Evolutionary conservation across 306 rosid genomes (phyloP), one percentile per base, ranked within the genome.

Genomic region (Vicia villosa): DNA sequence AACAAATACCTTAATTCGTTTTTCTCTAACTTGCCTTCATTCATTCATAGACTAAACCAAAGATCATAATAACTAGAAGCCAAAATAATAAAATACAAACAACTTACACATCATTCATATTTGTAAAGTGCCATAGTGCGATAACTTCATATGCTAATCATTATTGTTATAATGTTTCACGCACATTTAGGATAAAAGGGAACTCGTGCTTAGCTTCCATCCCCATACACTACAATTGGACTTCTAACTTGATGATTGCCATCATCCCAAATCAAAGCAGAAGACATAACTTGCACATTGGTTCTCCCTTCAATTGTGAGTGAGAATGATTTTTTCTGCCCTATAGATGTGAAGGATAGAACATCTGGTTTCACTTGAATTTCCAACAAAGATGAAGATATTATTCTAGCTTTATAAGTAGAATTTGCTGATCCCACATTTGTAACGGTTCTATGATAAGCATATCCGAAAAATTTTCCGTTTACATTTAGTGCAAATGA

Each of bases 241-340:
- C 70, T 82, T 71, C 86, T 81, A 11, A 81, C 85, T 43, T 74
- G 75, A 41, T 51, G 45, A 6, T 17, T 74, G 1, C 78, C 76
- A 45, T 82, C 82, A 74, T 70, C 65, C 83, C 83, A 82, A 12
- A 69, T 28, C 67, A 82, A 60, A 58, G 78, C 59, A 30, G 83
- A 80, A n/a, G 80, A 74, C 0, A 62, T 15, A 9, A 74, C 2
- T 0, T 2, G 3, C 3, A 15, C 26, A 9, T 52, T 42, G 5
- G 54, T 3, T 0, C 1, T 11, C 6, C 86, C 86, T 52, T 78
- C 80, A 15, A 82, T 47, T 0, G 16, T 28, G 22, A 82, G 22
- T 0, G 24, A 22, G 38, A 81, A 86, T 0, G 81, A 51, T 14
- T 69, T 64, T 20, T 64, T 64, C n/a, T 80, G 72, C 2, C 81